Base-by-base conservation (phyloP, 2,329 filamentous ascomycete species). In the Ceratocystis albifundus region DNA sequence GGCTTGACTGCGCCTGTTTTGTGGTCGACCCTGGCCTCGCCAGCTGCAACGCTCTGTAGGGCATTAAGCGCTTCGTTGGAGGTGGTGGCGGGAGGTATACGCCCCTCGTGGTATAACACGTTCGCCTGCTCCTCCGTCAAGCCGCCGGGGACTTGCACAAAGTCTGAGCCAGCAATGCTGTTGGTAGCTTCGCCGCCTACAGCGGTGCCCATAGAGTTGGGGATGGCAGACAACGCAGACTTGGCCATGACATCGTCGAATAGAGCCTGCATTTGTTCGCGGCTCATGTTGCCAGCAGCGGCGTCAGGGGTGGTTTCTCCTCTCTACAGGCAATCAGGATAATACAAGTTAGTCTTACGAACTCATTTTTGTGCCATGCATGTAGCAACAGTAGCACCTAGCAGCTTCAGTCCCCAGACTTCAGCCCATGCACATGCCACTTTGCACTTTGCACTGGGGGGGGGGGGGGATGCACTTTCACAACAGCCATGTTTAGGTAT, bases 51-150 rank as follows among this genome's bases (percentile, higher is more conserved):
- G 62, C 68, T 65, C 64, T 70, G 66, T 36, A 69, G 61, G 28
- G 63, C 45, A n/a, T 66, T 65, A 15, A 68, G 59, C 5, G 64
- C 66, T 15, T 36, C 53, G 62, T 69, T 67, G 41, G 67, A 65
- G 4, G 68, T 67, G 25, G 65, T 70, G 4, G 74, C 70, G 1
- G 75, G 68, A 22, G 76, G 76, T 64, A 79, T 79, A 48, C 72
- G 74, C 53, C 77, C 77, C 68, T 77, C 74, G 17, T 73, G 72
- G 69, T 77, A 79, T 17, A 82, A 72, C 4, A 76, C 74, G 53
- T 76, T 73, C 68, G 78, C 75, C 71, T 81, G 79, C 7, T 76
- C 78, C 17, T 72, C 70, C 62, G 76, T 78, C 69, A 79, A 70
- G 6, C 74, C 75, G 28, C 73, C 74, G 28, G 75, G 70, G 2